phyloP scores from a whole-genome alignment of 2,329 filamentous ascomycete species.

The Fusarium haematococcum region DNA sequence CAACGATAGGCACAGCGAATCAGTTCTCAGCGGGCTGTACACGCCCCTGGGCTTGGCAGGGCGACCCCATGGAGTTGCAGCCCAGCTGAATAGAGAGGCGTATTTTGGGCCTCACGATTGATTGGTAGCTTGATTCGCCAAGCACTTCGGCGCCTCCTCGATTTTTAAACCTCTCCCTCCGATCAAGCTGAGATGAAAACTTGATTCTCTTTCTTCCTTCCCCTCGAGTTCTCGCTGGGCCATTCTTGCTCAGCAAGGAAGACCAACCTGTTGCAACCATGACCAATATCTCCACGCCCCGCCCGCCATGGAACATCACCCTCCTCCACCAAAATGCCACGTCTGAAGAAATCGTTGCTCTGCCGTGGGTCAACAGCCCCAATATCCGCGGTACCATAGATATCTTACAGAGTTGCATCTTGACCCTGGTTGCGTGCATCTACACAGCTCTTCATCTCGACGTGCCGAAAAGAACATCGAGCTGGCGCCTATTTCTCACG shows the following conservation, averaged over 20 bases:
- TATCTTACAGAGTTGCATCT: constrained; percentile 50
- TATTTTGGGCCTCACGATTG: background rate
- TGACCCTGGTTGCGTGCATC: constrained; percentile 51
- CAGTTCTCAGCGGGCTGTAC: background rate
- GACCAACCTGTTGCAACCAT: background rate
- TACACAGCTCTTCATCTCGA: constrained; percentile 54
- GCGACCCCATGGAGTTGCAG: background rate
- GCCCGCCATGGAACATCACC: background rate
- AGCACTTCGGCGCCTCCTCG: background rate
- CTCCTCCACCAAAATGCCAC: background rate
- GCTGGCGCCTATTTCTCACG: constrained; percentile 9
- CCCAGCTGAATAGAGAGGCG: background rate
- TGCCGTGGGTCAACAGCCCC: background rate
- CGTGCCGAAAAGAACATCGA: constrained; percentile 39
- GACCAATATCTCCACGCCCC: background rate
- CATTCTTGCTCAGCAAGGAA: background rate
- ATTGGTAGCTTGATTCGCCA: background rate
- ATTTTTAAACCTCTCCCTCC: background rate
- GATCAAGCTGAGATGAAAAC: background rate
- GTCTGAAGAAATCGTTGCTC: background rate
- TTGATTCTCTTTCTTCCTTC: background rate
- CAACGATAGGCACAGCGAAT: background rate
- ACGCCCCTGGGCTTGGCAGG: background rate
- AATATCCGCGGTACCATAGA: background rate
- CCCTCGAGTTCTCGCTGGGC: background rate